Evolutionary conservation across 2,329 filamentous ascomycete species (phyloP).

Genomic region (Graphilbum sp.): DNA sequence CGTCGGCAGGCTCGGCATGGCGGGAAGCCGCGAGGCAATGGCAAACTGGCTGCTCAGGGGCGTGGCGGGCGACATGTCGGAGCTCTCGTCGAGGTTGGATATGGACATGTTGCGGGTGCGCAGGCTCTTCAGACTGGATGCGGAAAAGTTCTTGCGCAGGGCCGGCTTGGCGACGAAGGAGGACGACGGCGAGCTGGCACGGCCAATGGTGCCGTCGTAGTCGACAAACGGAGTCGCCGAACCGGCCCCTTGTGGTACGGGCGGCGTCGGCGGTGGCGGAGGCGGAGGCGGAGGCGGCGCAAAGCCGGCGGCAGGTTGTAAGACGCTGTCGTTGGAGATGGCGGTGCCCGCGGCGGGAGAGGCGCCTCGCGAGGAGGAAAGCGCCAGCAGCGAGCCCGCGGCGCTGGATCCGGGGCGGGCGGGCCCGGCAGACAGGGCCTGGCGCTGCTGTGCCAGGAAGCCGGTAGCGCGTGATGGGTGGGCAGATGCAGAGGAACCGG

Average conservation of each 20-base stretch:
- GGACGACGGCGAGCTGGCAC: slow-evolving; percentile 36
- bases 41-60: slow-evolving; percentile 55
- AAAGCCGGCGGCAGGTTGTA: slow-evolving; percentile 14
- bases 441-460: slow-evolving; percentile 24
- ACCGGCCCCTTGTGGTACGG: slow-evolving; percentile 13
- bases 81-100: slow-evolving; percentile 41
- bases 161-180: slow-evolving; percentile 26
- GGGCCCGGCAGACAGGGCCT: slow-evolving; percentile 22
- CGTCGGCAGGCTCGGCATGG: slow-evolving; percentile 50
- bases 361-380: slow-evolving; percentile 14
- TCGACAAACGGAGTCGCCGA: slow-evolving; percentile 12
- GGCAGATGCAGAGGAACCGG: not conserved
- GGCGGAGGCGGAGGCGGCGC: too few relatives aligned
- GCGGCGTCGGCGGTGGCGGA: too few relatives aligned
- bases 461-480: slow-evolving; percentile 16
- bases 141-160: slow-evolving; percentile 53
- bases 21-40: slow-evolving; percentile 29
- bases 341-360: slow-evolving; percentile 10
- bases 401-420: slow-evolving; percentile 13
- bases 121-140: slow-evolving; percentile 53
- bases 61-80: slow-evolving; percentile 56
- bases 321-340: slow-evolving; percentile 6
- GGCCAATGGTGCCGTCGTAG: slow-evolving; percentile 10
- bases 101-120: slow-evolving; percentile 60
- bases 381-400: slow-evolving; percentile 10